A percentile compares a stretch with the other conserved stretches of the same genome.
phyloP scores from a whole-genome alignment of 495 filamentous ascomycete genomes.

The Penicillium tannophilum region DNA sequence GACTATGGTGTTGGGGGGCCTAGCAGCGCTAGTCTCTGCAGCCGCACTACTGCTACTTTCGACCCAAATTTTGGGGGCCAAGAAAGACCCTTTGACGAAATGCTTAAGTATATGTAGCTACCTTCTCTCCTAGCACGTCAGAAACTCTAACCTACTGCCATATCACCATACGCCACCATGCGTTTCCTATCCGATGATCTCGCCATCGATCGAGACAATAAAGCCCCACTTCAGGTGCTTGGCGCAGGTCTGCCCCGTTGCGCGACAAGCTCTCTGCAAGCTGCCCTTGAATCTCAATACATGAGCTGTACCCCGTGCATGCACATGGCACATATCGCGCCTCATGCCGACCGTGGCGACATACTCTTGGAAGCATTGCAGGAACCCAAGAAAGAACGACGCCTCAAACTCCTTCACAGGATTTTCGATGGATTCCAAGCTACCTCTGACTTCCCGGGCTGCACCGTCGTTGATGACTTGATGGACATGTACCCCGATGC shows the following conservation, averaged over 20 bases:
- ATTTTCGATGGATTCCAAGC: slow-evolving; percentile 29
- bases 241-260: slow-evolving; percentile 30
- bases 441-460: slow-evolving; percentile 25
- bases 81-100: not conserved
- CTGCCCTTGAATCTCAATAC: slow-evolving; percentile 24
- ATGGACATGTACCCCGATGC: slow-evolving; percentile 41
- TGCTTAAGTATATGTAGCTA: not conserved
- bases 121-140: not conserved
- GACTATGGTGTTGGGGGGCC: too few relatives aligned
- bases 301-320: slow-evolving; percentile 20
- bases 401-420: slow-evolving; percentile 25
- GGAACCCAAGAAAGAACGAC: slow-evolving; percentile 18
- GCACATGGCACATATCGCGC: slow-evolving; percentile 27
- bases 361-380: slow-evolving; percentile 16
- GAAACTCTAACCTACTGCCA: not conserved
- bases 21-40: not conserved
- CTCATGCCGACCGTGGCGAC: slow-evolving; percentile 8
- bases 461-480: slow-evolving; percentile 29
- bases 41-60: not conserved
- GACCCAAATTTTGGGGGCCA: not conserved
- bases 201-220: slow-evolving; percentile 1
- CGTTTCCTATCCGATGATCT: slow-evolving; percentile 8
- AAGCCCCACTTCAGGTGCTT: slow-evolving; percentile 19
- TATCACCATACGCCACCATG: not conserved
- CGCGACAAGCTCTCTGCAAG: slow-evolving; percentile 26